phyloP scores from a whole-genome alignment of 768 basidiomycete species.

The Lyophyllum semitale region DNA sequence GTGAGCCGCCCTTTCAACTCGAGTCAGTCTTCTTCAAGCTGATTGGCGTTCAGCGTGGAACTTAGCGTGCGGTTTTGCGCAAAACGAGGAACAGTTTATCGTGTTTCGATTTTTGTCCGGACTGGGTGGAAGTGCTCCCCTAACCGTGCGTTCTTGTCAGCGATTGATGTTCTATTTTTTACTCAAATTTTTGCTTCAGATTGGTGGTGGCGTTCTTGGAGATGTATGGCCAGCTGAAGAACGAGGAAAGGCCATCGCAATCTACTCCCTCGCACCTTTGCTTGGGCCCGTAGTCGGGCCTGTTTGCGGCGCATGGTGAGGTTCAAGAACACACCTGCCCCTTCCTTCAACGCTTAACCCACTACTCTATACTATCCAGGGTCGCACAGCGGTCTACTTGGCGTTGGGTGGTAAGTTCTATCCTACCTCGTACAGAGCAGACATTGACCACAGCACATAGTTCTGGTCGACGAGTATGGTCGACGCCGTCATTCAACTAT shows the following conservation, averaged over 20 bases:
- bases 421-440: neutral
- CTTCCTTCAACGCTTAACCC: neutral
- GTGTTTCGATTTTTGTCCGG: conserved; percentile 72
- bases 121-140: conserved; percentile 71
- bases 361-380: conserved; percentile 23
- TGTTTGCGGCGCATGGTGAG: conserved; percentile 59
- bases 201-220: conserved; percentile 66
- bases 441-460: conserved; percentile 23
- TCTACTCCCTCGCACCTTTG: conserved; percentile 67
- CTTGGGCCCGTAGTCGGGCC: conserved; percentile 69
- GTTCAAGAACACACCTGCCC: neutral
- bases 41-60: conserved; percentile 49
- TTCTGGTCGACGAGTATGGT: conserved; percentile 71
- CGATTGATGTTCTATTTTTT: conserved; percentile 26
- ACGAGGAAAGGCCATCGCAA: conserved; percentile 61
- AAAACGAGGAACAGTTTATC: conserved; percentile 57
- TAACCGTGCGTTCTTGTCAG: conserved; percentile 53
- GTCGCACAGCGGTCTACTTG: conserved; percentile 65
- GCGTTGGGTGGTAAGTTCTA: conserved; percentile 64
- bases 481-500: conserved; percentile 52
- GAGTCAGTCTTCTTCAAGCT: neutral
- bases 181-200: conserved; percentile 21
- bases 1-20: conserved; percentile 31
- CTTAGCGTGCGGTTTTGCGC: conserved; percentile 64
- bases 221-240: conserved; percentile 66